Base-by-base conservation (phyloP, 805 yeast genomes). In the Teunomyces atbi region DNA sequence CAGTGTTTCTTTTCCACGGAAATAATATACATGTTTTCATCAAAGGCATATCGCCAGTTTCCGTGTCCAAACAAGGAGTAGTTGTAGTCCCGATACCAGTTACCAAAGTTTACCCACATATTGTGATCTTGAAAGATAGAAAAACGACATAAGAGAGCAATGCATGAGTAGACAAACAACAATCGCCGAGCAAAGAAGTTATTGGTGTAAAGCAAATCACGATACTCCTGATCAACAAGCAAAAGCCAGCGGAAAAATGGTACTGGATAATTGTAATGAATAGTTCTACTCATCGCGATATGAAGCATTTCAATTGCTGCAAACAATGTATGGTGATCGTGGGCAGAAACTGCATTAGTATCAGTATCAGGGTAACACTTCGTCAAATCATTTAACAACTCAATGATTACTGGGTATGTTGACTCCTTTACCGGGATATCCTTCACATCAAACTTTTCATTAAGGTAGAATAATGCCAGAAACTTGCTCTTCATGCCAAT, bases 241-340 rank as follows among this genome's bases (percentile, higher is more conserved):
- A 64, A 45, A 6, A 64, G 37, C 59, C 68, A 65, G 44, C 61
- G 50, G 47, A 56, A 66, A 5, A 68, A 37, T 5, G 74, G 74
- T 10, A 66, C 49, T 2, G 71, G 71, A 42, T 57, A 59, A 44
- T 61, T 56, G 18, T 41, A 44, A 18, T 35, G 35, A 2, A 56
- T 50, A 15, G 59, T 47, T 13, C 46, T 42, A 29, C 41, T 33
- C 28, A 59, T 42, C 18, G 53, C 44, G 20, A 27, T 32, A 7
- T 59, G 57, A 20, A 61, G 51, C 4, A 44, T 10, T 6, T 42
- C 41, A 11, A 64, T 21, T 12, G 46, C 41, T 2, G 21, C 36
- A 11, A 29, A 26, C 20, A 52, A 36, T 8, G 33, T 37, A 13
- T 47, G 35, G 30, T 23, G 27, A 6, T 36, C 43, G 6, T 15